Conservation (phyloP, 768 basidiomycete species). For the Cystobasidium ongulense region DNA sequence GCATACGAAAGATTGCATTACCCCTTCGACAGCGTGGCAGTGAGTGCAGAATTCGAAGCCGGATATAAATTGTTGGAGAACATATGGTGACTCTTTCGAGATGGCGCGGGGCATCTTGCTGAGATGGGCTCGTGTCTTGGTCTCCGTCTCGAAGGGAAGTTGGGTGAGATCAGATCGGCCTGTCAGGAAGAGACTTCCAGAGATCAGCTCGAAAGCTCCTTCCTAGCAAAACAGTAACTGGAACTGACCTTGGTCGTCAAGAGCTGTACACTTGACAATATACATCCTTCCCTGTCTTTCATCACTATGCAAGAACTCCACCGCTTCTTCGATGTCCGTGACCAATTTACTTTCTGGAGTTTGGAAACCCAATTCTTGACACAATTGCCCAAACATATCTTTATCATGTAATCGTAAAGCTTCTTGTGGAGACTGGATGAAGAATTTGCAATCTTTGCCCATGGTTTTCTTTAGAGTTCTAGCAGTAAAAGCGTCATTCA, state of each 20-base stretch:
- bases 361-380: slow-evolving; percentile 41
- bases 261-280: slow-evolving; percentile 44
- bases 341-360: slow-evolving; percentile 42
- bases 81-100: slow-evolving; percentile 42
- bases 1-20: slow-evolving; percentile 44
- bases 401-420: slow-evolving; percentile 44
- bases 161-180: slow-evolving; percentile 37
- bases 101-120: slow-evolving; percentile 33
- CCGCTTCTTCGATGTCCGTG: slow-evolving; percentile 38
- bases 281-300: slow-evolving; percentile 4
- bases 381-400: slow-evolving; percentile 44
- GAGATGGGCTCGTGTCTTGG: slow-evolving; percentile 16
- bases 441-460: slow-evolving; percentile 39
- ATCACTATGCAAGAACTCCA: slow-evolving; percentile 33
- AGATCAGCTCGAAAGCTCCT: slow-evolving; percentile 44
- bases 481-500: slow-evolving; percentile 45
- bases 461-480: slow-evolving; percentile 37
- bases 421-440: slow-evolving; percentile 44
- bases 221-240: no score
- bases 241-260: slow-evolving; percentile 43
- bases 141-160: slow-evolving; percentile 11
- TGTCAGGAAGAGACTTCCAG: slow-evolving; percentile 42
- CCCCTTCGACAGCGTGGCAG: slow-evolving; percentile 44
- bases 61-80: slow-evolving; percentile 46
- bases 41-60: slow-evolving; percentile 47